Conservation (phyloP, 2,329 filamentous ascomycete genomes). For the Colletotrichum spinosum region DNA sequence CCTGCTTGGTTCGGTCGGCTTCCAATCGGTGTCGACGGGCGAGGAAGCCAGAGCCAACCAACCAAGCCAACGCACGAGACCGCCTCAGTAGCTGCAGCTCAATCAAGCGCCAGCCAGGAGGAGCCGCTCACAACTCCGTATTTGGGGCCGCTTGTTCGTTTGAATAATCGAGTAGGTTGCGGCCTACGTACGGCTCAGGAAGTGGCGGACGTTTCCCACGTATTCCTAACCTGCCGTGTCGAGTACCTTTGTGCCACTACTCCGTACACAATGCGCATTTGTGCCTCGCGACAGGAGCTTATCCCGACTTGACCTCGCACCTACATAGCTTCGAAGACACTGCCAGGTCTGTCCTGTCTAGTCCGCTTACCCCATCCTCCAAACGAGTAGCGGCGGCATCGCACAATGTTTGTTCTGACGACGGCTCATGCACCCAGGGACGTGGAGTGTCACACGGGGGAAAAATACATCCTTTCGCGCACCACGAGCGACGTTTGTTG, state of each 20-base stretch:
- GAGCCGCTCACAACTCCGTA: no score
- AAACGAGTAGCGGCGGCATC: slow-evolving; percentile 19
- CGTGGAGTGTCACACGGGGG: no score
- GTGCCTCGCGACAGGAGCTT: background rate
- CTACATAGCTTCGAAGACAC: slow-evolving; percentile 10
- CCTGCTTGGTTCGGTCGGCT: slow-evolving; percentile 24
- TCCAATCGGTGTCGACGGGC: background rate
- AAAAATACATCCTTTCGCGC: no score
- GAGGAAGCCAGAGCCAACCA: slow-evolving; percentile 4
- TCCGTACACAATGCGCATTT: no score
- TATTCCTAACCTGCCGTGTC: no score
- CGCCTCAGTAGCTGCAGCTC: slow-evolving; percentile 6
- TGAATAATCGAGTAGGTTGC: no score
- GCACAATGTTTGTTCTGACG: slow-evolving; percentile 32
- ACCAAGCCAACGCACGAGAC: slow-evolving; percentile 28
- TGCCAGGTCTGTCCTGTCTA: background rate
- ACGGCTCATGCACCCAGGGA: slow-evolving; percentile 4
- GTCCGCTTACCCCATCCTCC: slow-evolving; percentile 20
- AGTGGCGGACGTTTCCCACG: no score
- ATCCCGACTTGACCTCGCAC: slow-evolving; percentile 25
- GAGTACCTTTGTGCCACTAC: no score
- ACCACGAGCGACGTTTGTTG: no score
- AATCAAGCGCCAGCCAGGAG: background rate
- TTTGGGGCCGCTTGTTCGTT: no score
- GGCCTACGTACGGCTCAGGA: no score